phyloP scores from a whole-genome alignment of 371 early-diverging fungal genomes.

The Actinomucor elegans region DNA sequence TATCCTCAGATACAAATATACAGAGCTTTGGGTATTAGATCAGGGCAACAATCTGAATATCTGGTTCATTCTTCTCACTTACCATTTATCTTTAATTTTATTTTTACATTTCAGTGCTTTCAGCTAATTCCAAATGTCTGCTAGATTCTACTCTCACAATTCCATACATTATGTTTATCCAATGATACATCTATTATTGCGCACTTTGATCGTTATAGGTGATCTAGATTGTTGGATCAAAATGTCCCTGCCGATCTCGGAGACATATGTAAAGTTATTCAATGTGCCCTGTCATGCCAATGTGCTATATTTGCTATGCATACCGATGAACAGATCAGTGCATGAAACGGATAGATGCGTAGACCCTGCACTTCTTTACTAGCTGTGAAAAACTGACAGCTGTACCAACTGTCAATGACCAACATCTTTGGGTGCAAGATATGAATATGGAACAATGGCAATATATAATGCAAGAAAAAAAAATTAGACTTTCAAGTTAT shows the following conservation, averaged over 20 bases:
- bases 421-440: constrained; percentile 72
- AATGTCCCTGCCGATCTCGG: constrained; percentile 44
- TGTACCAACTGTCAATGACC: constrained; percentile 50
- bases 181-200: neutral
- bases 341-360: constrained; percentile 54
- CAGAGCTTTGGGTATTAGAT: constrained; percentile 66
- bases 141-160: neutral
- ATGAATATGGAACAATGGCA: constrained; percentile 66
- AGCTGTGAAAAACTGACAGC: constrained; percentile 60
- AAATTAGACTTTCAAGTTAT: constrained; percentile 62
- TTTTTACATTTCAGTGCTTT: too few species aligned
- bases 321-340: constrained; percentile 70
- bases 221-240: neutral
- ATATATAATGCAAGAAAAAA: constrained; percentile 56
- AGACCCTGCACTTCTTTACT: constrained; percentile 39
- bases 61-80: too few species aligned
- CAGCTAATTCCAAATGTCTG: neutral
- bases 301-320: constrained; percentile 65
- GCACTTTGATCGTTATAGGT: too few species aligned
- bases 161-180: neutral
- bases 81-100: too few species aligned
- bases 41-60: constrained; percentile 62
- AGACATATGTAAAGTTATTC: constrained; percentile 50
- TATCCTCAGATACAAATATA: constrained; percentile 47
- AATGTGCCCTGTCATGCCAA: constrained; percentile 27